phyloP scores from a whole-genome alignment of 805 yeast species.

The Yarrowia deformans region DNA sequence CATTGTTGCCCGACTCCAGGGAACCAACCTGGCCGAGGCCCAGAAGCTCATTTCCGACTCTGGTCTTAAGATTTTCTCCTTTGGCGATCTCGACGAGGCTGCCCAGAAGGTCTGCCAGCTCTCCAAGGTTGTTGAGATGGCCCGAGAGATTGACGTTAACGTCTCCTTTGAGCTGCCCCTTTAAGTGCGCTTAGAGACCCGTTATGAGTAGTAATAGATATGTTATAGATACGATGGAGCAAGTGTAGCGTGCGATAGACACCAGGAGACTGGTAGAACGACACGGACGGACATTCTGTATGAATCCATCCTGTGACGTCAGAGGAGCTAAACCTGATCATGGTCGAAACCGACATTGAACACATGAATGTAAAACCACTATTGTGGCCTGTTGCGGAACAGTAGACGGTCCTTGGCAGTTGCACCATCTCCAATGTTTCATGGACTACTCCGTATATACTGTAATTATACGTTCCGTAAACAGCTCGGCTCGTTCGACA shows the following conservation, averaged over 20 bases:
- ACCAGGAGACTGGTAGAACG: too few relatives aligned
- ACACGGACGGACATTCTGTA: too few relatives aligned
- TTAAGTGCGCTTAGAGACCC: constrained; percentile 43
- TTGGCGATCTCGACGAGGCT: constrained; percentile 94
- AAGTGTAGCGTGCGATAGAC: background rate
- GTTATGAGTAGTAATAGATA: constrained; percentile 38
- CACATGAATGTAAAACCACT: too few relatives aligned
- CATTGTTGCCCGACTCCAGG: constrained; percentile 97
- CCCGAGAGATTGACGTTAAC: constrained; percentile 59
- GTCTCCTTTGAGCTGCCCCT: constrained; percentile 59
- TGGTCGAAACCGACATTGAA: too few relatives aligned
- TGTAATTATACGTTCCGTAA: too few relatives aligned
- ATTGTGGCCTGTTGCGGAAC: too few relatives aligned
- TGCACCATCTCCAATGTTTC: too few relatives aligned
- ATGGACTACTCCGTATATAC: too few relatives aligned
- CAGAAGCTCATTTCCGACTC: constrained; percentile 83
- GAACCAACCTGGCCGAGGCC: constrained; percentile 93
- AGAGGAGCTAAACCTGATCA: too few relatives aligned
- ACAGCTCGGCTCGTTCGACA: too few relatives aligned
- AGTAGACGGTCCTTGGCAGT: too few relatives aligned
- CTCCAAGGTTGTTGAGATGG: constrained; percentile 58
- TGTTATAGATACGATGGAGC: constrained; percentile 17
- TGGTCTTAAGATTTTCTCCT: constrained; percentile 90
- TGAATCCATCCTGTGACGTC: too few relatives aligned
- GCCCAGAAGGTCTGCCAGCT: constrained; percentile 92